Conservation (phyloP, 257 asterid species). For the Henckelia pumila region DNA sequence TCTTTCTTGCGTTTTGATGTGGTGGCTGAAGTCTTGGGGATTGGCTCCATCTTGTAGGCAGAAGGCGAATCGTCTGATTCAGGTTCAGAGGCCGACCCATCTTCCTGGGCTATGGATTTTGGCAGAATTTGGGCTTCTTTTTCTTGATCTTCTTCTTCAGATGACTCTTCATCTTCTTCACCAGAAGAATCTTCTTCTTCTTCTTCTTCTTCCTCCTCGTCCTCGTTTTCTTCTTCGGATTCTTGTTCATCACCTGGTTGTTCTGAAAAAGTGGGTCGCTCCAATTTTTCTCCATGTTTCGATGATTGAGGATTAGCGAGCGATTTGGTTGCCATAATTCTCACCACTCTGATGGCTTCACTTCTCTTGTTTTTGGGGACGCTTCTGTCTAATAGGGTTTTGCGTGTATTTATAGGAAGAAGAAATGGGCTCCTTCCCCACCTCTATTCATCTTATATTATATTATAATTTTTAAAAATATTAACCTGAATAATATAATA, state of each 20-base stretch:
- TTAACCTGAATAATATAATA: too few species aligned
- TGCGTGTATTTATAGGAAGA: not conserved
- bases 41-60: conserved; percentile 40
- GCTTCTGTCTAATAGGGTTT: conserved; percentile 24
- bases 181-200: conserved; percentile 18
- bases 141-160: conserved; percentile 20
- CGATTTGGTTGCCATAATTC: conserved; percentile 30
- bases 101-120: not conserved
- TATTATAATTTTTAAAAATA: too few species aligned
- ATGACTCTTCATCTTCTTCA: conserved; percentile 20
- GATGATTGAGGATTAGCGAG: conserved; percentile 17
- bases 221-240: conserved; percentile 5
- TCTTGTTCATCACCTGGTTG: conserved; percentile 14
- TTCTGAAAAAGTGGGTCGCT: conserved; percentile 8
- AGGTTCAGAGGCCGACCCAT: conserved; percentile 33
- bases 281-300: conserved; percentile 22
- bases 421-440: not conserved
- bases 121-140: conserved; percentile 3
- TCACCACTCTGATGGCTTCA: not conserved
- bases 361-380: not conserved
- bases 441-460: too few species aligned
- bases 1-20: conserved; percentile 26
- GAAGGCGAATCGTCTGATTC: conserved; percentile 37
- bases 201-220: conserved; percentile 13
- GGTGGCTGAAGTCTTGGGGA: not conserved